phyloP scores from a whole-genome alignment of 208 protist genomes.

The Crithidia fasciculata region DNA sequence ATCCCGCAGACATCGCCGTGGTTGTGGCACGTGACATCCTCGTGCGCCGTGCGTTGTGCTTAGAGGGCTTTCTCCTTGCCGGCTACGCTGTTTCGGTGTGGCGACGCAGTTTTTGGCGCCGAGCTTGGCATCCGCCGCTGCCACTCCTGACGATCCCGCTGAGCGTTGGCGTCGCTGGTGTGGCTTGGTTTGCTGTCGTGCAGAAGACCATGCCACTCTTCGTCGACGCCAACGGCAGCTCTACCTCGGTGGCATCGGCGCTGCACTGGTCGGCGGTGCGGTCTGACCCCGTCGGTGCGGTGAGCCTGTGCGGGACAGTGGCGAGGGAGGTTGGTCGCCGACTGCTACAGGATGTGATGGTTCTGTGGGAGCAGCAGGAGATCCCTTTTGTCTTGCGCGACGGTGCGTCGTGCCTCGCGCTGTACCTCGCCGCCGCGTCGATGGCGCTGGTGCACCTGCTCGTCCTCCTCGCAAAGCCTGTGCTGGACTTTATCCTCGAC shows the following conservation, averaged over 20 bases:
- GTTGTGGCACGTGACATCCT: constrained; percentile 29
- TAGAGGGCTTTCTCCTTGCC: constrained; percentile 67
- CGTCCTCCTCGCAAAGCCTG: constrained; percentile 40
- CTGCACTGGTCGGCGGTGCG: constrained; percentile 30
- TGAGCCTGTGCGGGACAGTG: constrained; percentile 34
- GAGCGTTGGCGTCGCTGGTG: constrained; percentile 49
- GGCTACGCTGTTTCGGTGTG: constrained; percentile 58
- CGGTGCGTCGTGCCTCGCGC: constrained; percentile 18
- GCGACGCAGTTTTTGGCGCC: constrained; percentile 52
- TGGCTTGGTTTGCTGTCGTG: constrained; percentile 45
- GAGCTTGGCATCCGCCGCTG: constrained; percentile 66
- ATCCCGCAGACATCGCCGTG: constrained; percentile 6
- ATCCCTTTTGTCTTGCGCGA: constrained; percentile 23
- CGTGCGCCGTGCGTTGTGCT: constrained; percentile 30
- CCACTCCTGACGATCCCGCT: constrained; percentile 72
- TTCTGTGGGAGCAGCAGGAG: constrained; percentile 22
- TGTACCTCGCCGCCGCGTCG: constrained; percentile 44
- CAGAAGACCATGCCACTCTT: constrained; percentile 38
- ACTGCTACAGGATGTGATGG: constrained; percentile 15
- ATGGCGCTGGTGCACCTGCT: constrained; percentile 60
- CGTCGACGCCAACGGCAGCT: constrained; percentile 19
- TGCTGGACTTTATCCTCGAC: constrained; percentile 37
- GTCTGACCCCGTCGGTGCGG: constrained; percentile 25
- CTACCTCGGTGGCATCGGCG: constrained; percentile 28
- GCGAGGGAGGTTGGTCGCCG: constrained; percentile 36